Base-by-base conservation (phyloP, 1,284 basidiomycete genomes). In the Xanthoconium separans region DNA sequence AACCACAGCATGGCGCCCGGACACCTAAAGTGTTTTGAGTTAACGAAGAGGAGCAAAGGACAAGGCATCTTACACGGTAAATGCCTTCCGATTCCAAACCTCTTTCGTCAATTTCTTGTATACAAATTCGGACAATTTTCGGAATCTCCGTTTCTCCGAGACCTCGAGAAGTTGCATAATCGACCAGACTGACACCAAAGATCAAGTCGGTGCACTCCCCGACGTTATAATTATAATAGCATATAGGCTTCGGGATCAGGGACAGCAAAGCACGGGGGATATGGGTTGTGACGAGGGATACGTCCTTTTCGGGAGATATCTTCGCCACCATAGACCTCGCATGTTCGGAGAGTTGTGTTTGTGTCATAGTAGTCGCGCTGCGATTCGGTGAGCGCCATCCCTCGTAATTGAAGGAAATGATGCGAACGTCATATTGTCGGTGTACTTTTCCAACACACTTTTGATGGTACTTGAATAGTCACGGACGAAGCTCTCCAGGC, bases 141-240 rank as follows among this genome's bases (percentile, higher is more conserved):
- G 96, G 96, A 3, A 91, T 78, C 30, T 92, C 83, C 11, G 83
- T 81, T 41, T 91, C 88, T 37, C 77, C 78, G n/a, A 90, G 71
- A 46, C 83, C 82, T 57, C 93, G 85, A 6, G 90, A 83, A 31
- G 89, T 93, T 12, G 95, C 92, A 68, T 99, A 98, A 70, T 98
- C 95, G 50, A 89, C 86, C 51, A 99, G 74, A 58, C 85, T 87
- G 58, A 98, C 88, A 24, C 96, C 96, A 68, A 98, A 98, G 45
- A 98, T 90, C 34, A 99, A 76, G 65, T 93, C 90, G 50, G 81
- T 82, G 65, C 94, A 98, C 66, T 89, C 86, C 22, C 96, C 97
- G 40, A 97, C 90, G 61, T 82, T 80, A 54, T 85, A 90, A 69
- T 94, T 90, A 61, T 89, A 81, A 69, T 94, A 93, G 61, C 84